Evolutionary conservation across 345 rosid species (phyloP), one percentile per base, ranked within the genome.

Genomic region (Iberis pinnata): DNA sequence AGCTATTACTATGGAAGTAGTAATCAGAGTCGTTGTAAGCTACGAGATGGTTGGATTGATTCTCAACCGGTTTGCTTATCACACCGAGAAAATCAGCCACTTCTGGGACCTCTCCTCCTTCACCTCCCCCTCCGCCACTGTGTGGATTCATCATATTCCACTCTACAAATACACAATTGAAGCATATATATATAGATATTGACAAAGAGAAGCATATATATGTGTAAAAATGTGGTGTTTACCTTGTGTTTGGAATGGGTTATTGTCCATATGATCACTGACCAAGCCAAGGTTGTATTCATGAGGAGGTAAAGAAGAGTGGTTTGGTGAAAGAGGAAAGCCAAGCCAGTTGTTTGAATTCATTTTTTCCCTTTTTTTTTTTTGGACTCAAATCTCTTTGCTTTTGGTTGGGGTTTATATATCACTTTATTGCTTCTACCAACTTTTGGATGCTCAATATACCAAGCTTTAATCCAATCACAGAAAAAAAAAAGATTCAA

Each of bases 321-420:
- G 80, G 45, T 83, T 74, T 8, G 95, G 97, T 62, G 97, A 85
- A 57, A 85, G 90, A 8, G 98, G 97, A 57, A 92, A 92, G 0
- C 97, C 83, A 17, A 92, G 97, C 97, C 98, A 92, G 82, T 88
- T 92, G 80, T 92, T 92, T 58, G 98, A 75, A 77, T 85, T 85
- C 97, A 85, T 85, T 14, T 32, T 66, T 32, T 11, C 25, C 48
- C 39, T 46, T 19, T 52, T 45, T 38, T 24, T 29, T 45, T 26
- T 26, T 26, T 26, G 0, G 37, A 43, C 15, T 52, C 42, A 66
- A 66, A 38, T 58, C 12, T 40, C 36, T 54, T 25, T 58, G 22
- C 11, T n/a, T 40, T 65, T 22, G 56, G 32, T 49, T 56, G 33
- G 58, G 57, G 69, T 41, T 49, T 12, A 31, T 26, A 26, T 29